Base-by-base conservation (phyloP, 306 rosid genomes). In the Fragaria iinumae region DNA sequence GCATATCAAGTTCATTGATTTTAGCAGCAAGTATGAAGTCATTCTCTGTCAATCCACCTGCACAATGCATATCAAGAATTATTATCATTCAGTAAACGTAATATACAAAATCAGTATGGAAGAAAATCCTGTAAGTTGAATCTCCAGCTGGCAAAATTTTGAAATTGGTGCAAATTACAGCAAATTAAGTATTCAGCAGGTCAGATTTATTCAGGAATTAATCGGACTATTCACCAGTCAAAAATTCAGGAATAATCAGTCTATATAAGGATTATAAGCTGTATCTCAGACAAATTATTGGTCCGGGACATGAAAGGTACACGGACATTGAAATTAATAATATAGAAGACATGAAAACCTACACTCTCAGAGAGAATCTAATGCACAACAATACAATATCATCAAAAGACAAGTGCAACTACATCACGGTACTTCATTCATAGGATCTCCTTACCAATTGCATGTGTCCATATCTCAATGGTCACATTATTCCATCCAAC, bases 11-110 rank as follows among this genome's bases (percentile, higher is more conserved):
- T 66, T 52, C 77, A 60, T 80, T 86, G 84, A 93, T 88, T 86
- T 91, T 93, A 38, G 97, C 87, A 80, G 98, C 98, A 50, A 93
- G 96, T 73, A 93, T 93, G 89, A 93, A 93, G 84, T 91, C 98
- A 69, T 93, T 93, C 84, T 89, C 92, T 6, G 97, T 93, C 84
- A 93, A 84, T 45, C 98, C 98, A 75, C 93, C 98, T 93, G 85
- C 89, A 81, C 52, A 79, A 73, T 38, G 56, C 60, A 66, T 48
- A 77, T 36, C 1, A 39, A 59, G 14, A 4, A 1, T 14, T 23
- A 25, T 20, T 55, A 23, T 23, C 29, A n/a, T 5, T 16, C 72
- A 38, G 52, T 2, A 65, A 29, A 43, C 13, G 7, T 23, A 2
- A 29, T 18, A 53, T 4, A 29, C 9, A 56, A 12, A n/a, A 63